A percentile compares a stretch with the other conserved stretches of the same genome.
Conservation (phyloP, 2,329 filamentous ascomycete species). For the Trichoderma sp. region DNA sequence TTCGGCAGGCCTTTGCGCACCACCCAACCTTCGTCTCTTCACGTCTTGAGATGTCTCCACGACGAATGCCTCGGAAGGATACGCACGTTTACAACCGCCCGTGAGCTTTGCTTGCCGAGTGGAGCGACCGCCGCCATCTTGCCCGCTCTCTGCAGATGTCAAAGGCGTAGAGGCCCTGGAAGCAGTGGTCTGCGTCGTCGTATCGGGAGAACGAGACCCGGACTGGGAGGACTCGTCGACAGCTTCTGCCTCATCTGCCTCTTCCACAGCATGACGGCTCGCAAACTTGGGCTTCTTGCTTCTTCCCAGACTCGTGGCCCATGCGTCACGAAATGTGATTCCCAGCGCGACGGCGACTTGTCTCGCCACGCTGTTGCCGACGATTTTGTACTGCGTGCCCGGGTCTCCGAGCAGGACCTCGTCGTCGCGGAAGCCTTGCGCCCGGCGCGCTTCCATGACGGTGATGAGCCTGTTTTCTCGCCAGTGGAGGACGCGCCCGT, state of each 20-base stretch:
- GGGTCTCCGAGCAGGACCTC: constrained; percentile 67
- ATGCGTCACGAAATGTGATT: constrained; percentile 61
- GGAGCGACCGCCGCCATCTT: neutral
- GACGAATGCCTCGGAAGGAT: neutral
- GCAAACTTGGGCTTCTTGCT: neutral
- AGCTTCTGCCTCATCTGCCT: too few species aligned
- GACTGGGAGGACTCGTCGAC: neutral
- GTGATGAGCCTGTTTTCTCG: constrained; percentile 60
- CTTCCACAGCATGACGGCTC: neutral
- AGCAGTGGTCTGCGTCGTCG: neutral
- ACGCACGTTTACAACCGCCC: neutral
- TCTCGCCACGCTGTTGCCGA: constrained; percentile 77
- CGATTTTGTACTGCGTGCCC: constrained; percentile 60
- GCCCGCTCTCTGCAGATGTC: neutral
- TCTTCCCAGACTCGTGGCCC: constrained; percentile 31
- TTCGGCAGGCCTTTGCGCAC: neutral
- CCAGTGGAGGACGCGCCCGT: constrained; percentile 65
- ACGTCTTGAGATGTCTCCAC: neutral
- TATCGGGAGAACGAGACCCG: too few species aligned
- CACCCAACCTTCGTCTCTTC: neutral
- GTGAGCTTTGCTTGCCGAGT: neutral
- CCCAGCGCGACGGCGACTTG: constrained; percentile 68
- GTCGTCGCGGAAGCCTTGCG: constrained; percentile 69
- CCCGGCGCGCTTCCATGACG: constrained; percentile 67
- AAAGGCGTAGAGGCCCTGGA: neutral